These are phyloP conservation scores for Neolentinus lepideus DNA, from an alignment of 1,284 basidiomycete species.

Conservation along the genomic window DNA sequence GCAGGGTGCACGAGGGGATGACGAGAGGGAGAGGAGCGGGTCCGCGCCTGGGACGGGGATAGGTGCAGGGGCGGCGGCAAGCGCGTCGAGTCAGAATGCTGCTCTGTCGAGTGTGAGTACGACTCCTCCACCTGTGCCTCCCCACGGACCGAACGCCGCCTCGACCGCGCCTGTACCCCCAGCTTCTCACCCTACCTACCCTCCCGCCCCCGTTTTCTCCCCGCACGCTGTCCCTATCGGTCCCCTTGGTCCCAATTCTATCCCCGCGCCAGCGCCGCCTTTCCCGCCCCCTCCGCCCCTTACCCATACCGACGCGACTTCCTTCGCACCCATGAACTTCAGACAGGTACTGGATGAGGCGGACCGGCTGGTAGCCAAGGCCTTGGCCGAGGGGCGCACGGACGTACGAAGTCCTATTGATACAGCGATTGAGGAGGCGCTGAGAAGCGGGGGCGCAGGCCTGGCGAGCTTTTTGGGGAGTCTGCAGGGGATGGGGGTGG, in stretches of 20 bases:
- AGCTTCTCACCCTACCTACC: neutral
- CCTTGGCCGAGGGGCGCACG: slow-evolving; percentile 5
- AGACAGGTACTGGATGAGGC: slow-evolving; percentile 9
- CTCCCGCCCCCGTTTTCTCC: slow-evolving; percentile 7
- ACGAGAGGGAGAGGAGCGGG: too few relatives aligned
- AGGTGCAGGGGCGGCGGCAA: too few relatives aligned
- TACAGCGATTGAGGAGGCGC: too few relatives aligned
- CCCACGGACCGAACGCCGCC: slow-evolving; percentile 6
- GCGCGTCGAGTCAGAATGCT: too few relatives aligned
- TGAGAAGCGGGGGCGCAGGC: too few relatives aligned
- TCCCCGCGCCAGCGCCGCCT: slow-evolving; percentile 8
- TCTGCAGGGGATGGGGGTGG: too few relatives aligned
- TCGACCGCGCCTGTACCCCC: slow-evolving; percentile 8
- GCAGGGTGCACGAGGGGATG: too few relatives aligned
- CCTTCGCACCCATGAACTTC: slow-evolving; percentile 7
- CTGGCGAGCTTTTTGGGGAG: too few relatives aligned
- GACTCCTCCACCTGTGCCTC: too few relatives aligned
- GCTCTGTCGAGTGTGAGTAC: too few relatives aligned
- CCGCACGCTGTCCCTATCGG: slow-evolving; percentile 6
- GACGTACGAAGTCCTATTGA: too few relatives aligned
- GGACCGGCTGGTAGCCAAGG: slow-evolving; percentile 1
- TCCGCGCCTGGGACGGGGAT: too few relatives aligned
- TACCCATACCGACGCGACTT: neutral
- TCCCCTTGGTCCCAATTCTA: slow-evolving; percentile 2
- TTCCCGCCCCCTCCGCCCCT: slow-evolving; percentile 4